A percentile compares a stretch with the other conserved stretches of the same genome.
phyloP scores from a whole-genome alignment of 2,329 filamentous ascomycete genomes.

The Alternaria triticina region DNA sequence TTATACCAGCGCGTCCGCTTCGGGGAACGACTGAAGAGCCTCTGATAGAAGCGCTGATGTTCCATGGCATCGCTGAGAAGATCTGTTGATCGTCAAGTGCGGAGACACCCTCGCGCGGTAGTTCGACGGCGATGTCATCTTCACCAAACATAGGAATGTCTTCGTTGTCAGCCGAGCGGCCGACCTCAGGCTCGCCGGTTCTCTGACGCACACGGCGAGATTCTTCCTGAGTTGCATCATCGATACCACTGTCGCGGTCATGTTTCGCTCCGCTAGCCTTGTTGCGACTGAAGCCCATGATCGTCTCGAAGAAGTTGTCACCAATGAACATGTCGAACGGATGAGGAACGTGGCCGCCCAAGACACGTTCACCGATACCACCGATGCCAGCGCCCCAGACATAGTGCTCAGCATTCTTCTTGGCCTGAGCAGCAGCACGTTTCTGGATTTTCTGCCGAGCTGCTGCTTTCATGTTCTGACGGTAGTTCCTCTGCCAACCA shows the following conservation, averaged over 20 bases:
- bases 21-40: conserved; percentile 55
- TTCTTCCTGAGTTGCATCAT: conserved; percentile 41
- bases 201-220: conserved; percentile 43
- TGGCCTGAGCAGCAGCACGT: conserved; percentile 57
- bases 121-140: conserved; percentile 70
- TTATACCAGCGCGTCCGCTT: conserved; percentile 51
- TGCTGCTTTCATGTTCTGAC: conserved; percentile 64
- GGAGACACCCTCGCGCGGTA: conserved; percentile 71
- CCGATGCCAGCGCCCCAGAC: conserved; percentile 65
- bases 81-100: conserved; percentile 72
- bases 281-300: conserved; percentile 51
- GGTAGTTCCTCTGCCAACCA: conserved; percentile 65
- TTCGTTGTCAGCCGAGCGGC: conserved; percentile 47
- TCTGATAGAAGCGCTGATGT: conserved; percentile 62
- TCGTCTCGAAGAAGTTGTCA: conserved; percentile 57
- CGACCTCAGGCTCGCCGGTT: conserved; percentile 41
- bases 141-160: conserved; percentile 36
- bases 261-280: conserved; percentile 37
- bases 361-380: conserved; percentile 48
- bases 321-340: conserved; percentile 68
- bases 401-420: conserved; percentile 68
- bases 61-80: conserved; percentile 73
- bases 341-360: conserved; percentile 42
- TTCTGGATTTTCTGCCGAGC: conserved; percentile 53
- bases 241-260: conserved; percentile 43